These are phyloP conservation scores for Debaryomyces castellii DNA, from an alignment of 805 yeast genomes.

Conservation along the genomic window DNA sequence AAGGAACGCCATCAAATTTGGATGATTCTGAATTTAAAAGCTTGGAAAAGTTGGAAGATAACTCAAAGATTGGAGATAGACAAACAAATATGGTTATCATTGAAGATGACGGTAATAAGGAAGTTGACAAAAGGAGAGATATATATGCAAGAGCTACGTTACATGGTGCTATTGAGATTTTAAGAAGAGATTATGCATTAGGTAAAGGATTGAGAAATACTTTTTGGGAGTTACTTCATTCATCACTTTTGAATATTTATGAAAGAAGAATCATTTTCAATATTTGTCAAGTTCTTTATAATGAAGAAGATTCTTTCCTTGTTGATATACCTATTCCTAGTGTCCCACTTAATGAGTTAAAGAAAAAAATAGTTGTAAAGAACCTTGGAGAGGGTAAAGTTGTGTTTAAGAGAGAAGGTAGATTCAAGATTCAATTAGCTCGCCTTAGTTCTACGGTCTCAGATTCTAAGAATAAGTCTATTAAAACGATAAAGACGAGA, in stretches of 20 bases:
- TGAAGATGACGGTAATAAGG: constrained; percentile 49
- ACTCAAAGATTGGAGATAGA: constrained; percentile 17
- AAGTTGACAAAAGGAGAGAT: constrained; percentile 57
- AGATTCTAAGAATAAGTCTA: constrained; percentile 6
- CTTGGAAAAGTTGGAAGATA: constrained; percentile 24
- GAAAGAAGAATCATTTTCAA: constrained; percentile 65
- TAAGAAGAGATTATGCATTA: constrained; percentile 58
- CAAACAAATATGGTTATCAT: constrained; percentile 50
- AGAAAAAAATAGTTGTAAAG: constrained; percentile 61
- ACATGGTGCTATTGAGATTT: constrained; percentile 62
- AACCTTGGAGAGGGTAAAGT: constrained; percentile 52
- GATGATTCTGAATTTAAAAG: constrained; percentile 66
- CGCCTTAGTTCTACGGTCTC: constrained; percentile 8
- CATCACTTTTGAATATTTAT: constrained; percentile 56
- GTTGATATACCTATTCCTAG: constrained; percentile 69
- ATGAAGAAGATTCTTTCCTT: constrained; percentile 56
- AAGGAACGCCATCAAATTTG: constrained; percentile 55
- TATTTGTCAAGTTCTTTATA: constrained; percentile 63
- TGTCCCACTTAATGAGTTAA: constrained; percentile 42
- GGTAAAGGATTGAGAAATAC: constrained; percentile 56
- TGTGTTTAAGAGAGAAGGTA: constrained; percentile 60
- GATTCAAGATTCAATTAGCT: constrained; percentile 52
- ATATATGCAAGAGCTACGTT: constrained; percentile 62
- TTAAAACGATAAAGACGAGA: background rate
- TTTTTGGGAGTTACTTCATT: constrained; percentile 70